Evolutionary conservation across 441 rosid genomes (phyloP).

Genomic region (Flueggea neowawraea): DNA sequence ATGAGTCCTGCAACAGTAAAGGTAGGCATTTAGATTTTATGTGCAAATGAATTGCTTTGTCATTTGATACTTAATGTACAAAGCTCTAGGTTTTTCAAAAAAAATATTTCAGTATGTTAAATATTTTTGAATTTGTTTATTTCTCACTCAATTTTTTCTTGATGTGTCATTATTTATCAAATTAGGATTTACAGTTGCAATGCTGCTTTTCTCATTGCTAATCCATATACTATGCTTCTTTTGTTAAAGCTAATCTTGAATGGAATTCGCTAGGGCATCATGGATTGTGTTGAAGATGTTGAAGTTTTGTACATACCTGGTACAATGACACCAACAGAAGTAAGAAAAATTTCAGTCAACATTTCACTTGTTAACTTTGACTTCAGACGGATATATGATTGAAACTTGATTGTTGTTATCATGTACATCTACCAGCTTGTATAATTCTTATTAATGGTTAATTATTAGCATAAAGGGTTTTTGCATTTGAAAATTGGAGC

Average conservation of each 20-base stretch:
- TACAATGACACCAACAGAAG: conserved; percentile 68
- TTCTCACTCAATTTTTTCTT: not conserved
- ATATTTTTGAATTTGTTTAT: not conserved
- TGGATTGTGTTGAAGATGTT: conserved; percentile 29
- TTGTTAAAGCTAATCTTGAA: too few species aligned
- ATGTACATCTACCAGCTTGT: too few species aligned
- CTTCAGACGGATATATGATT: too few species aligned
- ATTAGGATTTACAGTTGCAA: not conserved
- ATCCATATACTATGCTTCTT: not conserved
- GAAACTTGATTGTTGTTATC: too few species aligned
- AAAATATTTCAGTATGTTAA: not conserved
- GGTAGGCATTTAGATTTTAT: conserved; percentile 20
- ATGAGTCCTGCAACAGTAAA: conserved; percentile 54
- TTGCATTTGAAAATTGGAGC: not conserved
- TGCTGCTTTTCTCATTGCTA: conserved; percentile 6
- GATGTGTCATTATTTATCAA: not conserved
- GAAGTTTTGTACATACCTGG: conserved; percentile 62
- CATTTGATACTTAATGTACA: too few species aligned
- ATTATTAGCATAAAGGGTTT: not conserved
- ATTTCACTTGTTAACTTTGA: too few species aligned
- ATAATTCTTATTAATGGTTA: not conserved
- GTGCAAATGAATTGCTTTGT: too few species aligned
- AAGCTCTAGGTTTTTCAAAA: too few species aligned
- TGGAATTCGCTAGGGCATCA: conserved; percentile 26
- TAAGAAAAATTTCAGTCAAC: conserved; percentile 22